phyloP scores from a whole-genome alignment of 2,329 filamentous ascomycete species.

The Microsporum audouinii region DNA sequence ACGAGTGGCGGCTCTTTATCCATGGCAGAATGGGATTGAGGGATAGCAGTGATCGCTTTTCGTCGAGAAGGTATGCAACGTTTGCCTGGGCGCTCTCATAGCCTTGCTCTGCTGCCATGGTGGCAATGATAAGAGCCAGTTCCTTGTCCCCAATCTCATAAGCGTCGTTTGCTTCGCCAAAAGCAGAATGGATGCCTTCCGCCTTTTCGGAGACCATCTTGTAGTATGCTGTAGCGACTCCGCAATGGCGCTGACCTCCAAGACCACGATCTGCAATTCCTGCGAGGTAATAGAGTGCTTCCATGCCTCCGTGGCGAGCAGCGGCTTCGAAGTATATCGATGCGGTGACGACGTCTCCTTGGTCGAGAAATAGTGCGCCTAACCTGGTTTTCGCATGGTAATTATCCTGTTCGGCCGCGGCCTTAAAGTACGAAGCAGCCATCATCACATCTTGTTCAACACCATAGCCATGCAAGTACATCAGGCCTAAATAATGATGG shows the following conservation, averaged over 20 bases:
- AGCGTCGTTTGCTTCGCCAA: constrained; percentile 70
- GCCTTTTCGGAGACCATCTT: constrained; percentile 65
- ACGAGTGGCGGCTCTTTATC: constrained; percentile 29
- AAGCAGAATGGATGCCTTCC: constrained; percentile 62
- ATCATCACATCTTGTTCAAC: constrained; percentile 56
- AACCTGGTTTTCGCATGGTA: constrained; percentile 71
- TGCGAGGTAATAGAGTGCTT: constrained; percentile 84
- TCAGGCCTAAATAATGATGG: constrained; percentile 71
- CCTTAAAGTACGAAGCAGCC: constrained; percentile 65
- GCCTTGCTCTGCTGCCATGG: constrained; percentile 85
- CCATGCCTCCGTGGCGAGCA: constrained; percentile 68
- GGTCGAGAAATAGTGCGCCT: constrained; percentile 74
- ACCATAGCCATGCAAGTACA: constrained; percentile 70
- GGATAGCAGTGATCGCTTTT: constrained; percentile 51
- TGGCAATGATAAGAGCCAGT: constrained; percentile 64
- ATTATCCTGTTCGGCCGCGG: constrained; percentile 70
- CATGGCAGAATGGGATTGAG: constrained; percentile 44
- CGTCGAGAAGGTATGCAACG: constrained; percentile 74
- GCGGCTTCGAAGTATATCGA: constrained; percentile 82
- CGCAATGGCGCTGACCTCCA: constrained; percentile 67
- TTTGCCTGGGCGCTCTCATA: constrained; percentile 86
- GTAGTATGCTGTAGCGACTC: constrained; percentile 68
- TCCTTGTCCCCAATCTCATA: constrained; percentile 70
- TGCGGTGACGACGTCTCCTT: constrained; percentile 70
- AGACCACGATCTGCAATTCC: constrained; percentile 75